Conservation (phyloP, 2,329 filamentous ascomycete species). For the Coniochaeta sp. region DNA sequence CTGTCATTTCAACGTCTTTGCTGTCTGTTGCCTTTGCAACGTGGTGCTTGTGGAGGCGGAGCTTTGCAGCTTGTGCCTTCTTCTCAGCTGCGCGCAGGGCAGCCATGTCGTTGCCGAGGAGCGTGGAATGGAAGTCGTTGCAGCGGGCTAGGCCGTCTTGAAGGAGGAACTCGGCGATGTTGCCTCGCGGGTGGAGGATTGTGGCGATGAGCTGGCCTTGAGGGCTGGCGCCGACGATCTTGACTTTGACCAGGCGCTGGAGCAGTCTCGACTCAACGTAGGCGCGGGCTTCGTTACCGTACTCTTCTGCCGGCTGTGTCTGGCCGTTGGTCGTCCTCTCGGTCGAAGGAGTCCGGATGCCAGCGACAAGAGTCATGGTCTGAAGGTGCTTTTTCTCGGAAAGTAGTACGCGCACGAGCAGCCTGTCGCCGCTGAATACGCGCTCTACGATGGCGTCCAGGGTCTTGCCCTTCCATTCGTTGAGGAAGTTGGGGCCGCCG, state of each 20-base stretch:
- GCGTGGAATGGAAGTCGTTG: slow-evolving; percentile 90
- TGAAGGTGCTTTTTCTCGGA: slow-evolving; percentile 80
- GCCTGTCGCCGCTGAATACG: slow-evolving; percentile 82
- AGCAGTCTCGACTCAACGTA: slow-evolving; percentile 83
- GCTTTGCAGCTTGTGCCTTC: slow-evolving; percentile 66
- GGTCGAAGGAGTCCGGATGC: slow-evolving; percentile 82
- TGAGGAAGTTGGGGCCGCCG: slow-evolving; percentile 69
- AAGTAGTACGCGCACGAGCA: slow-evolving; percentile 75
- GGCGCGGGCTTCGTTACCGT: slow-evolving; percentile 77
- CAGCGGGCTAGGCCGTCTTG: slow-evolving; percentile 85
- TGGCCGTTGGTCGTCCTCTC: slow-evolving; percentile 77
- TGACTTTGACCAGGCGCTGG: slow-evolving; percentile 76
- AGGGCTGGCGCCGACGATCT: slow-evolving; percentile 78
- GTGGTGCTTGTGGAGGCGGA: slow-evolving; percentile 75
- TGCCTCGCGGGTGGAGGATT: slow-evolving; percentile 81
- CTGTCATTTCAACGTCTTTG: slow-evolving; percentile 68
- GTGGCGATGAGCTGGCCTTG: slow-evolving; percentile 88
- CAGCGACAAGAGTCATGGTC: slow-evolving; percentile 81
- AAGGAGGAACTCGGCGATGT: slow-evolving; percentile 86
- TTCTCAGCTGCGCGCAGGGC: slow-evolving; percentile 80
- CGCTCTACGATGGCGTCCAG: slow-evolving; percentile 85
- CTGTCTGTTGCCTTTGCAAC: slow-evolving; percentile 60
- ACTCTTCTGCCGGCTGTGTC: slow-evolving; percentile 79
- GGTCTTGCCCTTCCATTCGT: slow-evolving; percentile 76
- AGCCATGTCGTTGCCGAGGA: slow-evolving; percentile 86